A percentile compares a stretch with the other conserved stretches of the same genome.
Conservation (phyloP, 78 protist genomes). For the Speleostelium caveatum region DNA sequence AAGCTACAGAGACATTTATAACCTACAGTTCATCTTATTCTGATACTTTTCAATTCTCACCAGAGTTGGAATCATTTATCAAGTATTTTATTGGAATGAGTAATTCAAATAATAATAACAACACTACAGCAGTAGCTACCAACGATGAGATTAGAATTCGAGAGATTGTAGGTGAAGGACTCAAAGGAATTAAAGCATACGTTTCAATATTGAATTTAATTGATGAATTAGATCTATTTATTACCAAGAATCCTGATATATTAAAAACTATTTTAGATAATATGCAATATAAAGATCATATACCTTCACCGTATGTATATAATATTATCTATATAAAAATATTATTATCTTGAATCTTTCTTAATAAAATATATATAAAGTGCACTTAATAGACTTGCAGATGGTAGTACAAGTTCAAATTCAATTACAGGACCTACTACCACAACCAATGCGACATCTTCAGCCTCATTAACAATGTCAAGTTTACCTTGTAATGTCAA, state of each 20-base stretch:
- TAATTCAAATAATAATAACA: no score
- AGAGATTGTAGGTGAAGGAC: slow-evolving; percentile 51
- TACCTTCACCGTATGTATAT: slow-evolving; percentile 60
- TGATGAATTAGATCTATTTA: slow-evolving; percentile 58
- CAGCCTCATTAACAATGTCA: neutral
- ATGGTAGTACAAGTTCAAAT: neutral
- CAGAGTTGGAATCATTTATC: slow-evolving; percentile 40
- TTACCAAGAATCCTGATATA: slow-evolving; percentile 39
- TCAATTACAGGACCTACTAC: neutral
- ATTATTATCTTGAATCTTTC: neutral
- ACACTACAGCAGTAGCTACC: slow-evolving; percentile 23
- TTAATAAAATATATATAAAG: slow-evolving; percentile 5
- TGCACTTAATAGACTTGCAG: neutral
- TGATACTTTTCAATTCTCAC: slow-evolving; percentile 45
- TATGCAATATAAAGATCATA: slow-evolving; percentile 76
- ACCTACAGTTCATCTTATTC: slow-evolving; percentile 9
- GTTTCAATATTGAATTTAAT: slow-evolving; percentile 32
- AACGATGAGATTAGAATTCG: slow-evolving; percentile 26
- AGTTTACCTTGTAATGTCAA: slow-evolving; percentile 24
- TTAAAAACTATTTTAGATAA: slow-evolving; percentile 56
- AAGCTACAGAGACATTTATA: slow-evolving; percentile 65
- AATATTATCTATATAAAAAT: neutral
- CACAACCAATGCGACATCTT: neutral
- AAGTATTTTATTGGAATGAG: slow-evolving; percentile 54
- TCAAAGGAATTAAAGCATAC: slow-evolving; percentile 53